Conservation (phyloP, 768 basidiomycete genomes). For the Phylloporus arenicola region DNA sequence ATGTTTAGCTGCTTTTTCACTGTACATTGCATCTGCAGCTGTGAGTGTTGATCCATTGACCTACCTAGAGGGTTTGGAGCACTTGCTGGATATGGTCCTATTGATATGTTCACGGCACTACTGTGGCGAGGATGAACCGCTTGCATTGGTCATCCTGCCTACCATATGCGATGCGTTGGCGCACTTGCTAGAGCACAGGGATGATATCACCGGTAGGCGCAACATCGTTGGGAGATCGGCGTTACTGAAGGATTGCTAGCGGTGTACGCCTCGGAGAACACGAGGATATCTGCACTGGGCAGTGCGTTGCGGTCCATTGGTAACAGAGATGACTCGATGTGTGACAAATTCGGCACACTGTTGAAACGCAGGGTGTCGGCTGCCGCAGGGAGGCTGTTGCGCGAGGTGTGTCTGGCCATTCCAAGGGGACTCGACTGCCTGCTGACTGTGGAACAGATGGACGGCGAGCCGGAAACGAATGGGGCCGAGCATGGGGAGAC, state of each 20-base stretch:
- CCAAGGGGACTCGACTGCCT: neutral
- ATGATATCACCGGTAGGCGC: slow-evolving; percentile 26
- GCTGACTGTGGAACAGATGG: slow-evolving; percentile 8
- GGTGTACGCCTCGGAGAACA: slow-evolving; percentile 14
- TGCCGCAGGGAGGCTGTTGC: slow-evolving; percentile 23
- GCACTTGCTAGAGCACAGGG: slow-evolving; percentile 30
- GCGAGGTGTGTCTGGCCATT: slow-evolving; percentile 19
- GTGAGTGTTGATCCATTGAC: slow-evolving; percentile 32
- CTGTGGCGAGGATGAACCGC: slow-evolving; percentile 42
- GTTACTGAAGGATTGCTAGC: slow-evolving; percentile 7
- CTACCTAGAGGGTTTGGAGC: slow-evolving; percentile 40
- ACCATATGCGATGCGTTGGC: slow-evolving; percentile 46
- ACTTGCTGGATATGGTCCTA: slow-evolving; percentile 45
- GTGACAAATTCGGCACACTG: slow-evolving; percentile 22
- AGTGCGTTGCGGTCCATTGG: slow-evolving; percentile 34
- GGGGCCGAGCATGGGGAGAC: neutral
- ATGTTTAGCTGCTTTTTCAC: slow-evolving; percentile 42
- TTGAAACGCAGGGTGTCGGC: slow-evolving; percentile 31
- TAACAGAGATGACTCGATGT: slow-evolving; percentile 5
- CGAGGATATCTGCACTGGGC: slow-evolving; percentile 47
- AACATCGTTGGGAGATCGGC: neutral
- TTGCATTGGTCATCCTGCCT: slow-evolving; percentile 47
- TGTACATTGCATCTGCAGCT: slow-evolving; percentile 34
- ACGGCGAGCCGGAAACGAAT: neutral
- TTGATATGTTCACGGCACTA: slow-evolving; percentile 44